A percentile compares a stretch with the other conserved stretches of the same genome.
These are phyloP conservation scores for Lactarius indigo DNA, from an alignment of 768 basidiomycete genomes.

Conservation along the genomic window DNA sequence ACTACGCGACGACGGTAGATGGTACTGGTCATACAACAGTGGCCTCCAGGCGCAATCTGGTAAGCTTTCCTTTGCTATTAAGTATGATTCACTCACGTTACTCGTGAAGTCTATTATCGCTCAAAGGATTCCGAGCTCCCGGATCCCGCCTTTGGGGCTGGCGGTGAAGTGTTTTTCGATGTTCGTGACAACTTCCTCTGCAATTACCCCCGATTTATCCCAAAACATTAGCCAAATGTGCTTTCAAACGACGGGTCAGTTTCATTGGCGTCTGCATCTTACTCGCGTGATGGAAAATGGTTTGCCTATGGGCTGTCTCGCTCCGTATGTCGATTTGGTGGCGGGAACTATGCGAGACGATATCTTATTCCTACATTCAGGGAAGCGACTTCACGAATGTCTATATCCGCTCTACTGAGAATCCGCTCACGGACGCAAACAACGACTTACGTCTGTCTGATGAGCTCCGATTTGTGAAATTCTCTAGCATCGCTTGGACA, in stretches of 20 bases:
- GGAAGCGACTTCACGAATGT: slow-evolving; percentile 72
- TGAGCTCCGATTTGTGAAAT: slow-evolving; percentile 73
- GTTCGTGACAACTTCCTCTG: slow-evolving; percentile 36
- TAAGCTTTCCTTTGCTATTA: slow-evolving; percentile 5
- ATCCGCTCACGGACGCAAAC: slow-evolving; percentile 47
- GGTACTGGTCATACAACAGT: slow-evolving; percentile 81
- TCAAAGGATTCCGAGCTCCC: slow-evolving; percentile 54
- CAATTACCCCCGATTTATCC: neutral
- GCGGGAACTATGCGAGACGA: neutral
- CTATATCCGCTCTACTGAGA: slow-evolving; percentile 60
- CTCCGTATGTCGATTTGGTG: slow-evolving; percentile 46
- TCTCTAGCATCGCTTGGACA: slow-evolving; percentile 69
- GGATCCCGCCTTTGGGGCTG: slow-evolving; percentile 41
- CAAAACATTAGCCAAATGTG: slow-evolving; percentile 53
- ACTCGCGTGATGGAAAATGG: slow-evolving; percentile 63
- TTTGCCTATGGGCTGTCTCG: slow-evolving; percentile 75
- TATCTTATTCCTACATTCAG: slow-evolving; percentile 34
- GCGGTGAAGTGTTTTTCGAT: slow-evolving; percentile 77
- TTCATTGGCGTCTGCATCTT: slow-evolving; percentile 53
- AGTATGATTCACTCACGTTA: neutral
- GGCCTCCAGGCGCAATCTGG: slow-evolving; percentile 68
- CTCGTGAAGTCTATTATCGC: slow-evolving; percentile 52
- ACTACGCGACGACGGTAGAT: slow-evolving; percentile 60
- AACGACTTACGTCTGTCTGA: slow-evolving; percentile 57
- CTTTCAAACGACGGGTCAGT: slow-evolving; percentile 71